Evolutionary conservation across 116 monocot species (phyloP).

Genomic region (Iris pallida): DNA sequence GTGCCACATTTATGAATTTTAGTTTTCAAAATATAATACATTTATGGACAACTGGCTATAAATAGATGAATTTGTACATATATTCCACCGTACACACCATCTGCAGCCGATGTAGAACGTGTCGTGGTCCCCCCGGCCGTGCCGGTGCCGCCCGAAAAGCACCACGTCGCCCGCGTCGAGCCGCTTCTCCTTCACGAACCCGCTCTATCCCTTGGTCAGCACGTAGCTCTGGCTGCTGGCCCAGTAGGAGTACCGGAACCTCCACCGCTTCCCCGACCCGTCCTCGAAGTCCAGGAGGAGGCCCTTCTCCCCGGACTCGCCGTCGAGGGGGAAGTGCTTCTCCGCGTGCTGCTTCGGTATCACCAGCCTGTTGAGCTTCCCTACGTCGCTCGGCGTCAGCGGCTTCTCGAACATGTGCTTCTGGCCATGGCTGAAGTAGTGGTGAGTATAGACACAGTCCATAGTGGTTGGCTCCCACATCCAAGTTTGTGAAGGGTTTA

Average conservation of each 20-base stretch:
- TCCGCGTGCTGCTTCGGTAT: slow-evolving; percentile 77
- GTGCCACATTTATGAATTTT: no score
- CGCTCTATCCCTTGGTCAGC: slow-evolving; percentile 80
- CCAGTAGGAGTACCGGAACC: slow-evolving; percentile 84
- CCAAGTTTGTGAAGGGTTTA: slow-evolving; percentile 14
- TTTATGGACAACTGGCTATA: no score
- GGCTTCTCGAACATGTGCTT: slow-evolving; percentile 72
- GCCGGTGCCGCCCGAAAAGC: slow-evolving; percentile 49
- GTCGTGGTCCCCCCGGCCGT: slow-evolving; percentile 27
- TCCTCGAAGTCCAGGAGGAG: slow-evolving; percentile 54
- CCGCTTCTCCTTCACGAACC: slow-evolving; percentile 64
- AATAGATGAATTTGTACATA: no score
- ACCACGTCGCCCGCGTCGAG: slow-evolving; percentile 59
- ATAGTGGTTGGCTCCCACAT: slow-evolving; percentile 7
- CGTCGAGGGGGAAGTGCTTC: slow-evolving; percentile 53
- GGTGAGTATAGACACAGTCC: not conserved
- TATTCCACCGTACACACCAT: no score
- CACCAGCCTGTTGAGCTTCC: slow-evolving; percentile 75
- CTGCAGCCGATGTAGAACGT: slow-evolving; percentile 60
- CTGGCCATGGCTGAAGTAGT: not conserved
- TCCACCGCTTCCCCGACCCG: slow-evolving; percentile 49
- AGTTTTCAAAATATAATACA: no score
- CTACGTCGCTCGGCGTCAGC: slow-evolving; percentile 67
- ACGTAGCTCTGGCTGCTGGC: slow-evolving; percentile 86
- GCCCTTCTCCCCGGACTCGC: slow-evolving; percentile 35